Evolutionary conservation across 768 basidiomycete genomes (phyloP), one percentile per base, ranked within the genome.

Genomic region (Amanita jacksonii): DNA sequence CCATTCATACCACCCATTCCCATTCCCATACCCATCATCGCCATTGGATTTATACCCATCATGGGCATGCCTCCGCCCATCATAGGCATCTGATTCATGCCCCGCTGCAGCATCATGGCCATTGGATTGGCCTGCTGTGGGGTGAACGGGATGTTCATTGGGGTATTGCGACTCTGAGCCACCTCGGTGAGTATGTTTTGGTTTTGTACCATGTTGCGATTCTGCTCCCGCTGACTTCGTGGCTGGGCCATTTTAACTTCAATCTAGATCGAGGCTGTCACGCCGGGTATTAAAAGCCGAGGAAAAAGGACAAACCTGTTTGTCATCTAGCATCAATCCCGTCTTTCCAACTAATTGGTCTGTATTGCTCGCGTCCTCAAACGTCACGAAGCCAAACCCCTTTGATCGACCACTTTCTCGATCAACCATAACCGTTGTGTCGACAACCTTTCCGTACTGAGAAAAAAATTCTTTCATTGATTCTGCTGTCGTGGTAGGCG

Each of bases 381-480:
- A 90, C 0, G 86, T 90, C 35, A 89, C 80, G 49, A 90, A 90
- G 0, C 85, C 87, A 51, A 90, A 90, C 1, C 87, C 87, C 59
- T 89, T 86, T 24, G 79, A 81, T 19, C 83, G 68, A 4, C 72
- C 74, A 8, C 80, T 76, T 44, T 87, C 83, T 40, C 81, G 71
- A 57, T 90, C 87, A 46, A 85, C 70, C 87, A 90, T 90, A 41
- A 90, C 83, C 3, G 85, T 88, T 2, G 85, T 76, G 54, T 90
- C 87, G 39, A 86, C 76, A 42, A 90, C 82, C 45, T 75, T 76
- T n/a, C 87, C 87, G 53, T 78, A 88, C 25, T 77, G 65, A 8
- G 69, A 58, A 54, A 89, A 85, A 63, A 81, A 87, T 12, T 69
- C 67, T 25, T 74, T 72, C 73, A 90, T 78, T 1, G 75, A 70